Evolutionary conservation across 306 rosid species (phyloP), one percentile per base, ranked within the genome.

Genomic region (Dalbergia cochinchinensis): DNA sequence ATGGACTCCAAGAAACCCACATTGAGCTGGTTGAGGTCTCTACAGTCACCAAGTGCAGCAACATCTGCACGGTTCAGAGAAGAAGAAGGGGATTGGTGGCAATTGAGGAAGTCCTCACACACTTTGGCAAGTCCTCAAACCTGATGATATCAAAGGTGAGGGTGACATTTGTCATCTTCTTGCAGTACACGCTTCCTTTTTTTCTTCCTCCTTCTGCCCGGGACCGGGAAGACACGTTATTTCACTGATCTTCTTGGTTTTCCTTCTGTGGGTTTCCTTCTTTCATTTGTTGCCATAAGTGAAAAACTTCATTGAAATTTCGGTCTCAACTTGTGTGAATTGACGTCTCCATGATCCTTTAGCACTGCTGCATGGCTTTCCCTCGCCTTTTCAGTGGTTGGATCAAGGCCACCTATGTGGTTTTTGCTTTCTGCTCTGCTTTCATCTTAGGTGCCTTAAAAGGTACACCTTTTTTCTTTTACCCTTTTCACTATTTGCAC

Each of bases 381-480:
- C 77, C 85, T 48, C 20, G 19, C 60, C 65, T 81, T 76, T 37
- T 71, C 14, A 62, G 79, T 5, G 58, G 72, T 66, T 87, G 85
- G 83, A 35, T 81, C 78, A 91, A 82, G 57, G 44, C 79, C 83
- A 51, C 51, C 67, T 93, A 88, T 80, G 92, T 93, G 65, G 87
- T 84, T 8, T 80, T 88, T 71, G 91, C 84, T 0, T 93, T 93
- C 80, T 76, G 81, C 85, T 89, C 83, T 78, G 96, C 96, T 82
- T 79, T 93, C 76, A 73, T 71, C 73, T 82, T 83, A 35, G 98
- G 96, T 34, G 92, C 90, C 47, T 74, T 91, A 31, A 93, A 93
- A 93, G 94, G 97, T 93, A 79, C 12, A 39, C 20, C 76, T 71
- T 62, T 54, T 65, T 11, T 0, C 10, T 70, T 4, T 35, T 58